phyloP scores from a whole-genome alignment of 2,329 filamentous ascomycete species.

The Hypoxylon sp. region DNA sequence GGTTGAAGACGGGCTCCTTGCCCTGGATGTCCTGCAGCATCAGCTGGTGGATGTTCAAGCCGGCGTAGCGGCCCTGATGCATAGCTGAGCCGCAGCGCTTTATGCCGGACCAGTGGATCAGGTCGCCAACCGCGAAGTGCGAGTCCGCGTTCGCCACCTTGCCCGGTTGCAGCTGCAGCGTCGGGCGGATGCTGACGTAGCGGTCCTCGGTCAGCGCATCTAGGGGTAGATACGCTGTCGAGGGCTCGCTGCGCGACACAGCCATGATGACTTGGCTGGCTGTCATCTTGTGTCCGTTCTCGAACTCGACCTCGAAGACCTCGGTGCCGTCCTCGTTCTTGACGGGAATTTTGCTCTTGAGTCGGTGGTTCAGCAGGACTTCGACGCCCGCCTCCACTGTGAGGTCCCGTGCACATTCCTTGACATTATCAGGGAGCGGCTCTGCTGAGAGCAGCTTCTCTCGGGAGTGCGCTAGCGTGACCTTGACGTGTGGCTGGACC shows the following conservation, averaged over 20 bases:
- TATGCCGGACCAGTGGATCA: constrained; percentile 81
- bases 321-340: constrained; percentile 60
- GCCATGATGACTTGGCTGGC: constrained; percentile 79
- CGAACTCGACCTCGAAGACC: constrained; percentile 68
- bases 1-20: constrained; percentile 62
- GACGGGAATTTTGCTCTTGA: constrained; percentile 65
- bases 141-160: constrained; percentile 65
- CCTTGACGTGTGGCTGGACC: constrained; percentile 72
- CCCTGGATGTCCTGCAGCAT: constrained; percentile 64
- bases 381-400: constrained; percentile 75
- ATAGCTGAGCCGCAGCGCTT: constrained; percentile 84
- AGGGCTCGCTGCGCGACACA: constrained; percentile 74
- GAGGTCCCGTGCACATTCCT: constrained; percentile 71
- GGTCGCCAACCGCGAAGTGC: constrained; percentile 80
- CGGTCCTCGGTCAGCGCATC: constrained; percentile 74
- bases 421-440: constrained; percentile 78
- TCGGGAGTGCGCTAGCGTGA: constrained; percentile 83
- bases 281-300: constrained; percentile 71
- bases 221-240: constrained; percentile 73
- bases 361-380: constrained; percentile 73
- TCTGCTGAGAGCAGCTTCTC: constrained; percentile 80
- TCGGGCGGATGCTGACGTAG: constrained; percentile 74
- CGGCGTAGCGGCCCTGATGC: constrained; percentile 78
- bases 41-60: constrained; percentile 76
- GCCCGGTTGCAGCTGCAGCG: constrained; percentile 63